These are phyloP conservation scores for Micractinium sp. DNA, from an alignment of 139 green algal genomes.

Conservation along the genomic window DNA sequence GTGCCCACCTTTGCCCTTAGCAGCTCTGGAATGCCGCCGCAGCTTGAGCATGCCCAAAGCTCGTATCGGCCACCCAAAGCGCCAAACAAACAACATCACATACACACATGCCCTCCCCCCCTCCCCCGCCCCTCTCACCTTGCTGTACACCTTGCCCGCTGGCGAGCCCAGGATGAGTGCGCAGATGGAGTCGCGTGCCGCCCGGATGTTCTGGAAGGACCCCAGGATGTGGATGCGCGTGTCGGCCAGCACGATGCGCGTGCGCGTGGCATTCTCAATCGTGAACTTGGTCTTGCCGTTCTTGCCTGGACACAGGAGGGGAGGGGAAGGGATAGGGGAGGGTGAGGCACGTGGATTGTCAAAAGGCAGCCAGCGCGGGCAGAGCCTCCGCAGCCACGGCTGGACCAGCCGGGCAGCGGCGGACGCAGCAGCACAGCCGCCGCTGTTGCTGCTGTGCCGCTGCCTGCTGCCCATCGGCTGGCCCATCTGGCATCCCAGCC, in stretches of 20 bases:
- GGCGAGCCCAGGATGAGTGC: slow-evolving; percentile 96
- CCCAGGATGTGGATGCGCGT: slow-evolving; percentile 97
- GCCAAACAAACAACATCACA: no score
- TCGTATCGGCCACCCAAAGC: no score
- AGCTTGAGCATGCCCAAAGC: no score
- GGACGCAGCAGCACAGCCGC: not conserved
- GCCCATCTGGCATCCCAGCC: no score
- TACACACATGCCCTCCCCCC: no score
- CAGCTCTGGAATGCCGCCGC: no score
- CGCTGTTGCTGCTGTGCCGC: no score
- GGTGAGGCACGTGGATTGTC: no score
- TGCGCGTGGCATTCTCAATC: slow-evolving; percentile 98
- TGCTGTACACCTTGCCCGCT: slow-evolving; percentile 97
- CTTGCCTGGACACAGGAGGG: slow-evolving; percentile 72
- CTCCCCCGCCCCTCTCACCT: slow-evolving; percentile 62
- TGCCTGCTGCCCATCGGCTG: no score
- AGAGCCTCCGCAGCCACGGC: not conserved
- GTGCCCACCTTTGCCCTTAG: no score
- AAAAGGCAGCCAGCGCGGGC: not conserved
- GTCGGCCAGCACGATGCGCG: slow-evolving; percentile 97
- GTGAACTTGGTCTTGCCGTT: slow-evolving; percentile 99
- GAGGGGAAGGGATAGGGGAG: not conserved
- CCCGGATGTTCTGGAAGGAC: slow-evolving; percentile 76
- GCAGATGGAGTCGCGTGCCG: slow-evolving; percentile 88
- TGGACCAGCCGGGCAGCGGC: not conserved